phyloP scores from a whole-genome alignment of 768 basidiomycete species.

The Trametes cubensis region DNA sequence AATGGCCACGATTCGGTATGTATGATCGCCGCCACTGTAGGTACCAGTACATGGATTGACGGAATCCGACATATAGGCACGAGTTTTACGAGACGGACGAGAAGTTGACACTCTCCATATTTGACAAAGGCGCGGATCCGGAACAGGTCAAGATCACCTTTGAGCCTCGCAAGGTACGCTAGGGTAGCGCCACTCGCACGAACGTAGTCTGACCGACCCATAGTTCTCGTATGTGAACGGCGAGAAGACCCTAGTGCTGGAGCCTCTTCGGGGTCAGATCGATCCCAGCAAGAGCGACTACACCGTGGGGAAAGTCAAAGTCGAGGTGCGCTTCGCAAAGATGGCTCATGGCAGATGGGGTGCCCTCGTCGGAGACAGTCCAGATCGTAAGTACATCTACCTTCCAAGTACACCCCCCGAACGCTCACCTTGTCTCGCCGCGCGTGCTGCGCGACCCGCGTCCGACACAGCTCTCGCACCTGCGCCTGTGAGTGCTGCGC shows the following conservation, averaged over 20 bases:
- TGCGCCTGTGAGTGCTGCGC: slow-evolving; percentile 40
- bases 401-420: slow-evolving; percentile 29
- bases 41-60: background rate
- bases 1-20: slow-evolving; percentile 17
- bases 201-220: background rate
- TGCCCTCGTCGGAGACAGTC: slow-evolving; percentile 68
- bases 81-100: slow-evolving; percentile 91
- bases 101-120: slow-evolving; percentile 69
- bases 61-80: slow-evolving; percentile 49
- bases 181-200: background rate
- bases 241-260: slow-evolving; percentile 69
- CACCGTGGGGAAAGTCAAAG: slow-evolving; percentile 82
- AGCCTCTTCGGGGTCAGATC: slow-evolving; percentile 84
- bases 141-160: slow-evolving; percentile 62
- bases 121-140: slow-evolving; percentile 76
- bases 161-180: slow-evolving; percentile 61
- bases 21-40: background rate
- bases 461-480: slow-evolving; percentile 29
- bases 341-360: slow-evolving; percentile 72
- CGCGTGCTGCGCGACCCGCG: background rate
- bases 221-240: slow-evolving; percentile 68
- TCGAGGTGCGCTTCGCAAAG: slow-evolving; percentile 83
- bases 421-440: background rate
- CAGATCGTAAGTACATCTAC: slow-evolving; percentile 64
- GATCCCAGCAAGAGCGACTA: slow-evolving; percentile 61